Evolutionary conservation across 2,329 filamentous ascomycete genomes (phyloP).

Genomic region (Aurifilum marmelostoma): DNA sequence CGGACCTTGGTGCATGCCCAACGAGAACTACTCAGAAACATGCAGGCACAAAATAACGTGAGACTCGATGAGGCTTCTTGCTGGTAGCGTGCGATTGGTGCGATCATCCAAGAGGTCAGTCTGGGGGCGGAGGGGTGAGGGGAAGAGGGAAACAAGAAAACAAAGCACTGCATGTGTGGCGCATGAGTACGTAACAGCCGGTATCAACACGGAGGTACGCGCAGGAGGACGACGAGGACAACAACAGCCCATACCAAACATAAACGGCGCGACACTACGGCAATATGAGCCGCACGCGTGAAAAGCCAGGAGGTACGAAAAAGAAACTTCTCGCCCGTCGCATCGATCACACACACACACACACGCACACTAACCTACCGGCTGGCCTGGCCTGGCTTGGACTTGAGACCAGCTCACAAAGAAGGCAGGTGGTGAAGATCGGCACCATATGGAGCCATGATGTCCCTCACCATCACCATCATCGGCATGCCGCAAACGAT

Average conservation of each 20-base stretch:
- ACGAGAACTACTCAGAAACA: no score
- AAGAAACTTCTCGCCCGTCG: background rate
- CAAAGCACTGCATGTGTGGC: no score
- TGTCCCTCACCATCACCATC: background rate
- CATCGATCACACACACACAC: background rate
- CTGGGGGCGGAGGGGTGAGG: no score
- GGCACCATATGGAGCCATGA: background rate
- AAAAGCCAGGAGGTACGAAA: background rate
- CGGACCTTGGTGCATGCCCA: no score
- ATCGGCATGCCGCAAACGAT: constrained; percentile 21
- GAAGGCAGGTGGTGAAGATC: constrained; percentile 9
- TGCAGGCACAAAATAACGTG: no score
- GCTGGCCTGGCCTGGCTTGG: background rate
- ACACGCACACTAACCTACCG: background rate
- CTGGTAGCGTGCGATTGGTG: no score
- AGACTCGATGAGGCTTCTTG: no score
- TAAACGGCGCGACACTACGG: background rate
- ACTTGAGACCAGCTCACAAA: background rate
- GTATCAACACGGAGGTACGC: background rate
- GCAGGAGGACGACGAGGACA: no score
- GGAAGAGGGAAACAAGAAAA: no score
- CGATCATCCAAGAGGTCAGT: no score
- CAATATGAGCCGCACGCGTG: background rate
- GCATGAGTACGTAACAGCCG: background rate
- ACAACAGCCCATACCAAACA: no score